Percentiles rank a stretch among this genome's conserved stretches.
Conservation (phyloP, 1,284 basidiomycete genomes). For the Cryptococcus deneoformans region DNA sequence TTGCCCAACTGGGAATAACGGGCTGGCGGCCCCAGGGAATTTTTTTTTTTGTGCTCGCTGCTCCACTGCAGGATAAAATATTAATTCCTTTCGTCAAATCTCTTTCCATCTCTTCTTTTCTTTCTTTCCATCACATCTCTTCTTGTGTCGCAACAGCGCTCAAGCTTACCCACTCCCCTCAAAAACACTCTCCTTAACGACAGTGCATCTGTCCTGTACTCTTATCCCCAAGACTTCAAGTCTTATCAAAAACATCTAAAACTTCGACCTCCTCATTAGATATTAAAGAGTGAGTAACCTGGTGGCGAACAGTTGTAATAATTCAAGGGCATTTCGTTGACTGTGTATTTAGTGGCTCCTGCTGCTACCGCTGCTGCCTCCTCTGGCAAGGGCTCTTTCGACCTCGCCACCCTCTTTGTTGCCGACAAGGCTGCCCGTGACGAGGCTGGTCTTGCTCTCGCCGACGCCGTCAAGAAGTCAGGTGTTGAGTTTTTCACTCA, state of each 20-base stretch:
- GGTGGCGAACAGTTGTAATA: neutral
- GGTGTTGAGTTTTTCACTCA: constrained; percentile 77
- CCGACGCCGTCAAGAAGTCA: constrained; percentile 73
- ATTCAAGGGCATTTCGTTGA: neutral
- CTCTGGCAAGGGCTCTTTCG: constrained; percentile 45
- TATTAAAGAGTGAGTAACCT: constrained; percentile 15
- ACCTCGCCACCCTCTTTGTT: constrained; percentile 49
- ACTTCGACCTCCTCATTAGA: constrained; percentile 4
- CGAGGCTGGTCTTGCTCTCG: constrained; percentile 67
- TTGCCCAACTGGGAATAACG: neutral
- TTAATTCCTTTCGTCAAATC: neutral
- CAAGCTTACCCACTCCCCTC: neutral
- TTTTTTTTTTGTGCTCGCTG: neutral
- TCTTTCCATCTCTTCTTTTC: neutral
- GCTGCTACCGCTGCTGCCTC: constrained; percentile 42
- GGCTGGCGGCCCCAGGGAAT: neutral
- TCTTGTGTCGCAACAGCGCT: constrained; percentile 1
- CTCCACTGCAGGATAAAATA: neutral
- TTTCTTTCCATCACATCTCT: neutral
- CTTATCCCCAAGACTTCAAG: neutral
- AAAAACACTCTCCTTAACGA: too few relatives aligned
- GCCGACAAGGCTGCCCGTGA: constrained; percentile 58
- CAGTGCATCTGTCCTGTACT: neutral
- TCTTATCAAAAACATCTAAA: neutral
- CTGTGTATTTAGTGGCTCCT: constrained; percentile 38